phyloP scores from a whole-genome alignment of 371 early-diverging fungal genomes.

The Homolaphlyctis polyrhiza region DNA sequence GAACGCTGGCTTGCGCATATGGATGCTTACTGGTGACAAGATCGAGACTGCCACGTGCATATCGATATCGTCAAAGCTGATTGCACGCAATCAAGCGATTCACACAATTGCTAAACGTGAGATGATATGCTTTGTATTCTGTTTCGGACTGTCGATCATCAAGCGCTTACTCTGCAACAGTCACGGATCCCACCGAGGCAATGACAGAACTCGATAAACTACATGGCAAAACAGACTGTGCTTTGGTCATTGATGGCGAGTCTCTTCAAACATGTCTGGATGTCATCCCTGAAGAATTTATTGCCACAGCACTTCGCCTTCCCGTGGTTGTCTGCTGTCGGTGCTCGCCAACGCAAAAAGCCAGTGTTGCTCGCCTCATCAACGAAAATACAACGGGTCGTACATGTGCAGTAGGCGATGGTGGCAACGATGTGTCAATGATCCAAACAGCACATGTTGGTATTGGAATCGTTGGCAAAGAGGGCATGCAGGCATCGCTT shows the following conservation, averaged over 20 bases:
- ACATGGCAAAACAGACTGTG: constrained; percentile 20
- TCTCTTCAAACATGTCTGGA: constrained; percentile 74
- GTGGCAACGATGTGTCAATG: constrained; percentile 99
- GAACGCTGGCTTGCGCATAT: constrained; percentile 95
- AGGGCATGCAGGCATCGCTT: constrained; percentile 96
- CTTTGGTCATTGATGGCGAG: constrained; percentile 96
- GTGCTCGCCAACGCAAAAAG: constrained; percentile 99
- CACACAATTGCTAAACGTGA: constrained; percentile 67
- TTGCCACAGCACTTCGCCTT: constrained; percentile 69
- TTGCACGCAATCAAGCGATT: constrained; percentile 82
- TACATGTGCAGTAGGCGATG: constrained; percentile 94
- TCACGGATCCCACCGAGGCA: constrained; percentile 51
- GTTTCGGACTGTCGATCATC: background rate
- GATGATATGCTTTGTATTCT: constrained; percentile 4
- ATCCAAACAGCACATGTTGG: constrained; percentile 98
- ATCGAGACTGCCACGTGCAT: constrained; percentile 99
- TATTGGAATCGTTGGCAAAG: constrained; percentile 98
- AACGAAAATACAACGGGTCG: constrained; percentile 30
- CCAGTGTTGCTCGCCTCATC: constrained; percentile 84
- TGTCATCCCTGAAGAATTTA: constrained; percentile 73
- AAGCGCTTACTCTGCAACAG: constrained; percentile 26
- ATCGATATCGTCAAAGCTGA: constrained; percentile 89
- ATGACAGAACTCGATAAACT: constrained; percentile 63
- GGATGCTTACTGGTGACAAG: constrained; percentile 99
- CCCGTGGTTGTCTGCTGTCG: constrained; percentile 96